These are phyloP conservation scores for Neocatenulostroma microsporum DNA, from an alignment of 2,329 filamentous ascomycete genomes.

Conservation along the genomic window DNA sequence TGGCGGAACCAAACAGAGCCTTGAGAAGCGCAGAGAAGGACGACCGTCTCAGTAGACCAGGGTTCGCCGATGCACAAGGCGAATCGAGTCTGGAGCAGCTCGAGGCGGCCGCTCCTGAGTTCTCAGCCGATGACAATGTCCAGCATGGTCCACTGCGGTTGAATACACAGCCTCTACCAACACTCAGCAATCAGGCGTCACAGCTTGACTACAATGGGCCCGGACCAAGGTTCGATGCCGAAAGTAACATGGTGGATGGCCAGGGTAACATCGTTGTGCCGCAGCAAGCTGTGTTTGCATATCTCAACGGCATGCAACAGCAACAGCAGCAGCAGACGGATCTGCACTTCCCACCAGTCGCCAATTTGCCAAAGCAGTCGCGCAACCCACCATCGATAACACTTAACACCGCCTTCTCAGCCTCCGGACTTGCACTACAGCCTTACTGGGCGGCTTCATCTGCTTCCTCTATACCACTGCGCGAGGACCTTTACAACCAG, in stretches of 20 bases:
- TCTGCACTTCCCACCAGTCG: conserved; percentile 4
- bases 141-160: too few relatives aligned
- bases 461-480: conserved; percentile 14
- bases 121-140: too few relatives aligned
- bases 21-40: too few relatives aligned
- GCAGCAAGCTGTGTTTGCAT: conserved; percentile 6
- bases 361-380: conserved; percentile 14
- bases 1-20: too few relatives aligned
- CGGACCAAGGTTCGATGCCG: conserved; percentile 2
- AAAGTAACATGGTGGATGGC: conserved; percentile 12
- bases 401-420: conserved; percentile 17
- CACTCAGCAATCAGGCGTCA: too few relatives aligned
- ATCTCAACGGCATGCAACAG: background rate
- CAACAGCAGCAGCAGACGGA: conserved; percentile 7
- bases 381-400: conserved; percentile 16
- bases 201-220: conserved; percentile 1
- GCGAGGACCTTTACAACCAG: conserved; percentile 6
- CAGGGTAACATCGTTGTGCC: conserved; percentile 8
- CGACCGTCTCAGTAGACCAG: too few relatives aligned
- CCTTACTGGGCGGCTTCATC: conserved; percentile 15
- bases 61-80: too few relatives aligned
- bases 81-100: too few relatives aligned
- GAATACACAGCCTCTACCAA: too few relatives aligned
- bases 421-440: conserved; percentile 19
- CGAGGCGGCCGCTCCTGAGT: too few relatives aligned